phyloP scores from a whole-genome alignment of 257 asterid genomes.

The Salvia hispanica region DNA sequence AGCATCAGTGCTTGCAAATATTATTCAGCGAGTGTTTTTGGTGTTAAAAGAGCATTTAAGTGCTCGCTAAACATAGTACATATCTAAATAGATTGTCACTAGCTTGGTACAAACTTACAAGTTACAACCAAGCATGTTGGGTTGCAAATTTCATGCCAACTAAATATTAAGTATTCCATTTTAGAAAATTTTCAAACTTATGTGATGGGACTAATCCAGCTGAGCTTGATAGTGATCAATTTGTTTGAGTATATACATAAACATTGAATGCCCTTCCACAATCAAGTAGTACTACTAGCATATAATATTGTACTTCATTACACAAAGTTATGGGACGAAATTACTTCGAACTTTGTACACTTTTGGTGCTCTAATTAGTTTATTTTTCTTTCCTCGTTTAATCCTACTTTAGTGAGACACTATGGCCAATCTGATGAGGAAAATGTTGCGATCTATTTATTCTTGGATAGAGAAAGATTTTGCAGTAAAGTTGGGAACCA shows the following conservation, averaged over 20 bases:
- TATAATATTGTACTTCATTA: background rate
- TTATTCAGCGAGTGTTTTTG: too few relatives aligned
- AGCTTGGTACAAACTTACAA: too few relatives aligned
- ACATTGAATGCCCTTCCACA: constrained; percentile 21
- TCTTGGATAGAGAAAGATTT: constrained; percentile 26
- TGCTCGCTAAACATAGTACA: background rate
- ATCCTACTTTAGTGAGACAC: constrained; percentile 20
- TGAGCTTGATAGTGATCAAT: constrained; percentile 36
- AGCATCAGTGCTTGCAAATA: too few relatives aligned
- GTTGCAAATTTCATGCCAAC: constrained; percentile 31
- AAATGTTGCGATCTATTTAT: constrained; percentile 23
- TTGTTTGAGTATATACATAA: constrained; percentile 20
- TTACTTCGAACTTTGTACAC: background rate
- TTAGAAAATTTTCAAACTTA: constrained; percentile 3
- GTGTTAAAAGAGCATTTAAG: too few relatives aligned
- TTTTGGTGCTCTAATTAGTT: background rate
- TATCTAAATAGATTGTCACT: constrained; percentile 23
- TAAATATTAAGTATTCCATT: constrained; percentile 15
- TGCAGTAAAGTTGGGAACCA: constrained; percentile 31
- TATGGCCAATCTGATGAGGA: constrained; percentile 18
- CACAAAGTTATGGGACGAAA: background rate
- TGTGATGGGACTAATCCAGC: constrained; percentile 37
- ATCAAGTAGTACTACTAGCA: too few relatives aligned
- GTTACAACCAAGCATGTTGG: constrained; percentile 34
- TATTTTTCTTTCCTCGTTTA: background rate